Percentiles rank a stretch among this genome's conserved stretches.
phyloP scores from a whole-genome alignment of 257 asterid genomes.

The Fraxinus cuspidata region DNA sequence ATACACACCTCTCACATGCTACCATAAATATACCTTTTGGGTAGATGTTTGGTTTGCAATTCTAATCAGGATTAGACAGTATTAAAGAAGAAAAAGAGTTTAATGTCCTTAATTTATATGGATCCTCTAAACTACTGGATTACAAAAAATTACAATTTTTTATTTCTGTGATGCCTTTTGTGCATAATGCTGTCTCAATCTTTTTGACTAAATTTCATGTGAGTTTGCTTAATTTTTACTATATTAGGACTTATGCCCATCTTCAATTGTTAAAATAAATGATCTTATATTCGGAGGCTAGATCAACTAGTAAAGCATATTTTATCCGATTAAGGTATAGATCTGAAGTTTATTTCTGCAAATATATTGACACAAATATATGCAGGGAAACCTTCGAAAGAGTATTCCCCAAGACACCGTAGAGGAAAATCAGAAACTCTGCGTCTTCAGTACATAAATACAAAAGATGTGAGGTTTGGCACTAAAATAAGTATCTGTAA shows the following conservation, averaged over 20 bases:
- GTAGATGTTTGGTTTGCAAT: background rate
- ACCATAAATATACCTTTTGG: background rate
- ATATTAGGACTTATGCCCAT: background rate
- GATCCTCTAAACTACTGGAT: background rate
- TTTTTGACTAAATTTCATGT: background rate
- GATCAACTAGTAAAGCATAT: background rate
- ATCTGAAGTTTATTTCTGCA: constrained; percentile 3
- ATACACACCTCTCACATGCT: background rate
- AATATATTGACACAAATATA: constrained; percentile 12
- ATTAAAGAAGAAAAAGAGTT: background rate
- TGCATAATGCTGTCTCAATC: background rate
- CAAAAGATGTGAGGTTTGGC: constrained; percentile 93
- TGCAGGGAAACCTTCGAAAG: constrained; percentile 51
- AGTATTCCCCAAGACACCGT: constrained; percentile 51
- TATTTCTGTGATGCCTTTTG: background rate
- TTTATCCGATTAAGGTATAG: background rate
- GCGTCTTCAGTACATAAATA: constrained; percentile 72
- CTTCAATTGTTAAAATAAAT: background rate
- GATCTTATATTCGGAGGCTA: background rate
- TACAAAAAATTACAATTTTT: background rate
- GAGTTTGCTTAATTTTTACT: background rate
- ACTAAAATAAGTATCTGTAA: constrained; percentile 19
- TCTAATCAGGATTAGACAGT: background rate
- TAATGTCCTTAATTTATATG: background rate
- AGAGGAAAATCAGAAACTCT: constrained; percentile 94